Evolutionary conservation across 441 rosid genomes (phyloP).

Genomic region (Syzygium malaccense): DNA sequence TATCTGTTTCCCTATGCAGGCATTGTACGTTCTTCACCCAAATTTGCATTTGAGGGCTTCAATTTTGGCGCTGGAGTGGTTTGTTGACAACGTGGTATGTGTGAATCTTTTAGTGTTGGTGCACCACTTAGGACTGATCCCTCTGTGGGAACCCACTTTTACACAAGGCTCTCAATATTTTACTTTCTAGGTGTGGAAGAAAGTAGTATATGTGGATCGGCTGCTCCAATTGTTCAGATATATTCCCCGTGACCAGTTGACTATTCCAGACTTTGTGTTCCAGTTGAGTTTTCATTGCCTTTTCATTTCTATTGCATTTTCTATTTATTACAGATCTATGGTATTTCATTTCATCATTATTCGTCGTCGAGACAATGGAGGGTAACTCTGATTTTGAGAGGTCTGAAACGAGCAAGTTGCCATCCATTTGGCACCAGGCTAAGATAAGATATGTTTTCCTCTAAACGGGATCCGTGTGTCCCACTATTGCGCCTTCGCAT

Average conservation of each 20-base stretch:
- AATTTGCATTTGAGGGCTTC: conserved; percentile 83
- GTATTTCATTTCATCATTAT: not conserved
- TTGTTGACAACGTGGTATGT: conserved; percentile 78
- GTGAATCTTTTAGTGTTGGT: not conserved
- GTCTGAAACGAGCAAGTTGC: not conserved
- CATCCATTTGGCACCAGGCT: not conserved
- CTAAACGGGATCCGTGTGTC: not conserved
- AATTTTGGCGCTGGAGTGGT: conserved; percentile 61
- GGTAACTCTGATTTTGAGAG: not conserved
- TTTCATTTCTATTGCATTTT: not conserved
- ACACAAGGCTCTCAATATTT: conserved; percentile 1
- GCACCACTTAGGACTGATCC: not conserved
- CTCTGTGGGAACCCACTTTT: not conserved
- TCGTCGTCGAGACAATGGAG: not conserved
- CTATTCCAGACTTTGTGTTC: conserved; percentile 97
- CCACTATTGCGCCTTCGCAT: not conserved
- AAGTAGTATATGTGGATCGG: conserved; percentile 83
- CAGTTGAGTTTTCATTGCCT: conserved; percentile 59
- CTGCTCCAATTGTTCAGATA: conserved; percentile 91
- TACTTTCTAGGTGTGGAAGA: conserved; percentile 79
- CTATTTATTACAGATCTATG: not conserved
- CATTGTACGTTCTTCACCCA: conserved; percentile 94
- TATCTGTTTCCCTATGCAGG: conserved; percentile 32
- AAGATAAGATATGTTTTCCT: not conserved
- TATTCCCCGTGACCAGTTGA: conserved; percentile 96